These are phyloP conservation scores for Coemansia sp. DNA, from an alignment of 192 early-diverging fungal species.

Conservation along the genomic window DNA sequence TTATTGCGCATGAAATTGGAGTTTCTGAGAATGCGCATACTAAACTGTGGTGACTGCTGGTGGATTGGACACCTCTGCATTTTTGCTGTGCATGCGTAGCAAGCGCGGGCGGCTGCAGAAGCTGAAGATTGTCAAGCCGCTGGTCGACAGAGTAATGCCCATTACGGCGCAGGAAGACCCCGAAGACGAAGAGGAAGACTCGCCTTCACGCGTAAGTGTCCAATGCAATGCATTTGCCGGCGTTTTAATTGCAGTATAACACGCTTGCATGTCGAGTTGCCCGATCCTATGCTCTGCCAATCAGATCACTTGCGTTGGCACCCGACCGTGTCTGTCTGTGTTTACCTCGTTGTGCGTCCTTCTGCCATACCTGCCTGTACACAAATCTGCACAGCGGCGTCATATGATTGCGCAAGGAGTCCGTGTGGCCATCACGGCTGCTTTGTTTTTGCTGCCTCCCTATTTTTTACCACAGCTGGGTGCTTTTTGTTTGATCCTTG, in stretches of 20 bases:
- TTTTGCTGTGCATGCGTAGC: slow-evolving; percentile 18
- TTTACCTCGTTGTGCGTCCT: slow-evolving; percentile 4
- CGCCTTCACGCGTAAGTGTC: slow-evolving; percentile 62
- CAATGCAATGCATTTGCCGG: too few species aligned
- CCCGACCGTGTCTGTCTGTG: slow-evolving; percentile 5
- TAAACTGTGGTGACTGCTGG: background rate
- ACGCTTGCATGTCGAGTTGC: background rate
- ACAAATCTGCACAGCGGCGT: background rate
- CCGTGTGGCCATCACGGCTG: slow-evolving; percentile 3
- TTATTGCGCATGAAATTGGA: slow-evolving; percentile 12
- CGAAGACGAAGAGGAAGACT: slow-evolving; percentile 79
- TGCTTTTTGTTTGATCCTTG: slow-evolving; percentile 9
- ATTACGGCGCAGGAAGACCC: slow-evolving; percentile 80
- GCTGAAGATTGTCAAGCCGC: slow-evolving; percentile 76
- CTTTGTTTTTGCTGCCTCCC: background rate
- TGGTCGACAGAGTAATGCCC: slow-evolving; percentile 78
- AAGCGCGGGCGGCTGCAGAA: slow-evolving; percentile 84
- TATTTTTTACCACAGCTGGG: too few species aligned
- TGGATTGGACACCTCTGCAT: background rate
- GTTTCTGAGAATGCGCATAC: background rate
- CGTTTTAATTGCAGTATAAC: too few species aligned
- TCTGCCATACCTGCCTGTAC: background rate
- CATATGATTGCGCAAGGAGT: slow-evolving; percentile 5
- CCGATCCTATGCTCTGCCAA: background rate
- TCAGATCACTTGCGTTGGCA: slow-evolving; percentile 2